Evolutionary conservation across 805 yeast species (phyloP).

Genomic region (Wickerhamiella siamensis): DNA sequence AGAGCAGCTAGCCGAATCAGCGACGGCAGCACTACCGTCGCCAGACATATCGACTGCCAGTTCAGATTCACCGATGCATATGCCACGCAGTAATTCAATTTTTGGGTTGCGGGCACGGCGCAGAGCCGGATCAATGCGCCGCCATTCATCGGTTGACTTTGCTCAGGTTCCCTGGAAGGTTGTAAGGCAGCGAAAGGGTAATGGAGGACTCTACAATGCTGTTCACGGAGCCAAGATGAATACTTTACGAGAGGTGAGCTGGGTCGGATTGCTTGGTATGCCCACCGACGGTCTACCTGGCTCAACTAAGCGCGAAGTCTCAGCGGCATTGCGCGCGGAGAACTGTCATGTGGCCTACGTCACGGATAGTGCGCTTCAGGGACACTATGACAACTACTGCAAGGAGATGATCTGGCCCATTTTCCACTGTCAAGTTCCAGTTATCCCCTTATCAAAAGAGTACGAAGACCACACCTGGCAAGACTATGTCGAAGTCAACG

Average conservation of each 20-base stretch:
- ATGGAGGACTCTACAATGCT: slow-evolving; percentile 81
- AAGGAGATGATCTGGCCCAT: slow-evolving; percentile 96
- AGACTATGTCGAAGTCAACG: slow-evolving; percentile 62
- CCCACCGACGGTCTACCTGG: slow-evolving; percentile 72
- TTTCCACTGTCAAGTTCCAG: slow-evolving; percentile 85
- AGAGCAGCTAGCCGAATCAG: background rate
- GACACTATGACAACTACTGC: slow-evolving; percentile 83
- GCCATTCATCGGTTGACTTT: slow-evolving; percentile 2
- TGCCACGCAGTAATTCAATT: too few species aligned
- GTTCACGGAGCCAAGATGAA: slow-evolving; percentile 40
- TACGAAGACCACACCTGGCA: slow-evolving; percentile 95
- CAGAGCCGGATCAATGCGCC: background rate
- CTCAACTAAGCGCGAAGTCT: slow-evolving; percentile 39
- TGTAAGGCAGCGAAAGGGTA: slow-evolving; percentile 57
- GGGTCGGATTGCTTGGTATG: slow-evolving; percentile 90
- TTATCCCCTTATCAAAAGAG: slow-evolving; percentile 82
- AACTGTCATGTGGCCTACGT: slow-evolving; percentile 56
- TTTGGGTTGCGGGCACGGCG: too few species aligned
- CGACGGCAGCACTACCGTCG: background rate
- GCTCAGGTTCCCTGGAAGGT: slow-evolving; percentile 48
- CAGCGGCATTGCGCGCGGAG: slow-evolving; percentile 27
- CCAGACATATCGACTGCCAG: slow-evolving; percentile 1
- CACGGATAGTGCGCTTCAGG: slow-evolving; percentile 67
- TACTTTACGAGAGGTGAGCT: slow-evolving; percentile 30
- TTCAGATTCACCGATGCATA: slow-evolving; percentile 1